These are phyloP conservation scores for Diaporthe capsici DNA, from an alignment of 2,329 filamentous ascomycete species.

Conservation along the genomic window DNA sequence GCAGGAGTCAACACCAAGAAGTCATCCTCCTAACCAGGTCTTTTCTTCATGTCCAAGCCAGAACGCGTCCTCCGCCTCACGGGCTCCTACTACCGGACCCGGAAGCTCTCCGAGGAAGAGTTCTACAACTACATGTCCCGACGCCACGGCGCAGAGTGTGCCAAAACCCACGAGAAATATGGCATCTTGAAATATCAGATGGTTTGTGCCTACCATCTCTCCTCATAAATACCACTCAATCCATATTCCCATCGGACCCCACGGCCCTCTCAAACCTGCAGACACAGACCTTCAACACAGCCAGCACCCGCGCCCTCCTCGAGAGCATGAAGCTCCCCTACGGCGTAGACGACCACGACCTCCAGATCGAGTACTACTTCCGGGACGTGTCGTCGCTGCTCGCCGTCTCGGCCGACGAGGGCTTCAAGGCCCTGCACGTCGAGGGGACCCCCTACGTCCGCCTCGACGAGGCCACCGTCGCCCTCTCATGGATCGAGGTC, in stretches of 20 bases:
- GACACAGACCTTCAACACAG: slow-evolving; percentile 10
- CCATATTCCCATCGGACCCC: too few relatives aligned
- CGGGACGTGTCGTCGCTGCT: neutral
- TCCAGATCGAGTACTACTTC: slow-evolving; percentile 3
- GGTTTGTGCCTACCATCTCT: neutral
- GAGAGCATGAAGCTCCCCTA: slow-evolving; percentile 14
- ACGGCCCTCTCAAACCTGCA: neutral
- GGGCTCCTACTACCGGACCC: neutral
- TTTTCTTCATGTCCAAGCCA: slow-evolving; percentile 45
- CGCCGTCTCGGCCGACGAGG: neutral
- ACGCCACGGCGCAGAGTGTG: slow-evolving; percentile 7
- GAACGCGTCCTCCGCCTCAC: slow-evolving; percentile 7
- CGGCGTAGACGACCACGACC: slow-evolving; percentile 6
- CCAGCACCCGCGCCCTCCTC: slow-evolving; percentile 7
- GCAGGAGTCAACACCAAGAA: neutral
- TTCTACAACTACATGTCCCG: slow-evolving; percentile 8
- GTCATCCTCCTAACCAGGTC: neutral
- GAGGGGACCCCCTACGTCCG: neutral
- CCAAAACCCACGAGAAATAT: slow-evolving; percentile 6
- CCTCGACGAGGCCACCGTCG: neutral
- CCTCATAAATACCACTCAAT: neutral
- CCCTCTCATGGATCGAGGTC: neutral
- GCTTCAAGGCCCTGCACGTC: neutral
- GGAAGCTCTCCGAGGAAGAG: neutral
- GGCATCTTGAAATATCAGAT: neutral